A percentile compares a stretch with the other conserved stretches of the same genome.
These are phyloP conservation scores for Boletus barrowsii DNA, from an alignment of 768 basidiomycete species.

Conservation along the genomic window DNA sequence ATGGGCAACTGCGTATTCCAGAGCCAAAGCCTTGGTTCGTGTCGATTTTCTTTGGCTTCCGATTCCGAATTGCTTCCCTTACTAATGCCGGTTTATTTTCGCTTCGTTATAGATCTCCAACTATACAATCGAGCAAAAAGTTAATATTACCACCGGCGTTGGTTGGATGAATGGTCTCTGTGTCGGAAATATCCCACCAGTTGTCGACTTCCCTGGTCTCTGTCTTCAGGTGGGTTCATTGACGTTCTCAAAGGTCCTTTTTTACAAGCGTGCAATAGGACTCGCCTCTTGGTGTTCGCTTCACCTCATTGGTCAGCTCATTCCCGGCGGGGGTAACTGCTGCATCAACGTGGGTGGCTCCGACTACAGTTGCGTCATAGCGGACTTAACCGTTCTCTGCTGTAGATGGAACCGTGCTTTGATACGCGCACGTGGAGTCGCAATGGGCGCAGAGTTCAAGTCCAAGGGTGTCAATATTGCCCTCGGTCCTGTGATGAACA, in stretches of 20 bases:
- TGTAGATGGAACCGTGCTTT: slow-evolving; percentile 71
- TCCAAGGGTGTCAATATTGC: slow-evolving; percentile 84
- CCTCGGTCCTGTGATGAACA: slow-evolving; percentile 83
- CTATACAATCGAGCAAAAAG: slow-evolving; percentile 62
- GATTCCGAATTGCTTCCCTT: neutral
- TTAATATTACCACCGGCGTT: slow-evolving; percentile 61
- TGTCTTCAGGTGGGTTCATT: slow-evolving; percentile 57
- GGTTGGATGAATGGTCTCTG: slow-evolving; percentile 53
- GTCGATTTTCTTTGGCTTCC: neutral
- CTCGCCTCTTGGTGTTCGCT: slow-evolving; percentile 76
- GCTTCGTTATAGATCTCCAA: slow-evolving; percentile 35
- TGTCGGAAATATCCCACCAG: slow-evolving; percentile 63
- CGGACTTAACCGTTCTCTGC: neutral
- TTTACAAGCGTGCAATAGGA: slow-evolving; percentile 39
- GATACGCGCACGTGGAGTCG: slow-evolving; percentile 70
- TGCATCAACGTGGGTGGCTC: slow-evolving; percentile 64
- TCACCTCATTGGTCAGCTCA: slow-evolving; percentile 66
- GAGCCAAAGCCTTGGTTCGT: slow-evolving; percentile 54
- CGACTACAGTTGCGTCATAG: neutral
- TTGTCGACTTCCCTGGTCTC: slow-evolving; percentile 59
- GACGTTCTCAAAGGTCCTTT: neutral
- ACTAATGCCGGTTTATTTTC: slow-evolving; percentile 2
- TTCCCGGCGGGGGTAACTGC: slow-evolving; percentile 86
- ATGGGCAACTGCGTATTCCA: slow-evolving; percentile 58
- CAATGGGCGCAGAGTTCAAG: slow-evolving; percentile 79